A percentile compares a stretch with the other conserved stretches of the same genome.
These are phyloP conservation scores for Castanea sativa DNA, from an alignment of 306 rosid species.

Conservation along the genomic window DNA sequence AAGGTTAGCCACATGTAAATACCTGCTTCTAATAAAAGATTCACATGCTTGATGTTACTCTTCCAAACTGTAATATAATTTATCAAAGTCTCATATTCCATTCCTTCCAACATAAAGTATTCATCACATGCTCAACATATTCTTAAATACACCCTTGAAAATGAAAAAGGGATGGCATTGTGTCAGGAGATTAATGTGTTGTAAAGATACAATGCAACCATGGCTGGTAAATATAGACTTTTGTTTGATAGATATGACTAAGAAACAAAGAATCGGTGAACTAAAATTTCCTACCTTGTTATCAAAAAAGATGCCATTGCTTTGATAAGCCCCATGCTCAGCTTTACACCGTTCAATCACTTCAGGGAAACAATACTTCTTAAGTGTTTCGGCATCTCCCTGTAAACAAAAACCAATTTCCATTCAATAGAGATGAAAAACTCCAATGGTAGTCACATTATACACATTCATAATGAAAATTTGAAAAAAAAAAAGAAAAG, in stretches of 20 bases:
- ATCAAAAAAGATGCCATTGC: slow-evolving; percentile 80
- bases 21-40: neutral
- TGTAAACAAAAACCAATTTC: slow-evolving; percentile 20
- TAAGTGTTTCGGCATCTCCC: slow-evolving; percentile 80
- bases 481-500: neutral
- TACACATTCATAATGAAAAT: slow-evolving; percentile 3
- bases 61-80: too few species aligned
- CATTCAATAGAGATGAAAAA: slow-evolving; percentile 25
- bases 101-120: neutral
- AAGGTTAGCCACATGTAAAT: too few species aligned
- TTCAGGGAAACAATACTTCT: slow-evolving; percentile 73
- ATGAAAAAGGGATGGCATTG: neutral
- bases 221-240: too few species aligned
- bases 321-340: slow-evolving; percentile 64
- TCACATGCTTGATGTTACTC: neutral
- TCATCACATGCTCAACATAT: neutral
- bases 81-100: neutral
- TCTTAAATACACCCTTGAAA: neutral
- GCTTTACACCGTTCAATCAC: slow-evolving; percentile 91
- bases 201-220: too few species aligned
- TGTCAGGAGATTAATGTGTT: neutral
- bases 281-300: slow-evolving; percentile 60
- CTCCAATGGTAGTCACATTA: slow-evolving; percentile 6
- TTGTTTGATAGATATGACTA: neutral
- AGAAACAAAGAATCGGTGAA: neutral